These are phyloP conservation scores for Aschersonia sp. DNA, from an alignment of 2,329 filamentous ascomycete genomes.

Conservation along the genomic window DNA sequence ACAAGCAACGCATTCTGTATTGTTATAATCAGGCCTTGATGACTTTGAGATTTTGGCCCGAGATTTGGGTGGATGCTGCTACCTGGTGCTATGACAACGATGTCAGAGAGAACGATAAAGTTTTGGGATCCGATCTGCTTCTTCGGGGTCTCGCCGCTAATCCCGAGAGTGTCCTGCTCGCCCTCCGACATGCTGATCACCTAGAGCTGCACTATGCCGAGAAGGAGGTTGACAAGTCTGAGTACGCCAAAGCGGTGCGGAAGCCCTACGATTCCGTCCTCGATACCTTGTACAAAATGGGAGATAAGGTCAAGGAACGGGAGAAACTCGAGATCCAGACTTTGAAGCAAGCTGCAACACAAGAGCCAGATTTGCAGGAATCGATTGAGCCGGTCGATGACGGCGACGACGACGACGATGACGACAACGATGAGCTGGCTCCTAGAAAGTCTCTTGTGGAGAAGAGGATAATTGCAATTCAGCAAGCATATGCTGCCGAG, in stretches of 20 bases:
- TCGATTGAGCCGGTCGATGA: conserved; percentile 34
- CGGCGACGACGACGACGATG: conserved; percentile 26
- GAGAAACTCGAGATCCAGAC: conserved; percentile 43
- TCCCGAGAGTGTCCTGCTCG: conserved; percentile 81
- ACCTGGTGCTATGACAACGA: conserved; percentile 81
- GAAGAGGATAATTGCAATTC: conserved; percentile 44
- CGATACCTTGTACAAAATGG: conserved; percentile 75
- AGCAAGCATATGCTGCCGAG: conserved; percentile 57
- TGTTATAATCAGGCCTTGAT: conserved; percentile 90
- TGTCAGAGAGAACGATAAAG: conserved; percentile 44
- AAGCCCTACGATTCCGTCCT: conserved; percentile 74
- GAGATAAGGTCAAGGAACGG: conserved; percentile 54
- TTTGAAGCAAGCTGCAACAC: conserved; percentile 36
- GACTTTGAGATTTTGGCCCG: conserved; percentile 86
- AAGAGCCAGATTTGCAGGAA: conserved; percentile 19
- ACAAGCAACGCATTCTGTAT: conserved; percentile 69
- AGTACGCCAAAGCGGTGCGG: conserved; percentile 64
- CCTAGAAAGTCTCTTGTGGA: conserved; percentile 44
- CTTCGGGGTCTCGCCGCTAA: conserved; percentile 75
- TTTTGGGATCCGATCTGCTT: conserved; percentile 59
- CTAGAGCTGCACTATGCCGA: conserved; percentile 65
- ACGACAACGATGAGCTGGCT: conserved; percentile 28
- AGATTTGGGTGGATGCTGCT: conserved; percentile 89
- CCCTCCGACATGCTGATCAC: conserved; percentile 78
- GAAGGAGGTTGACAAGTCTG: conserved; percentile 64